Base-by-base conservation (phyloP, 768 basidiomycete genomes). In the Kwoniella mangroviensis region DNA sequence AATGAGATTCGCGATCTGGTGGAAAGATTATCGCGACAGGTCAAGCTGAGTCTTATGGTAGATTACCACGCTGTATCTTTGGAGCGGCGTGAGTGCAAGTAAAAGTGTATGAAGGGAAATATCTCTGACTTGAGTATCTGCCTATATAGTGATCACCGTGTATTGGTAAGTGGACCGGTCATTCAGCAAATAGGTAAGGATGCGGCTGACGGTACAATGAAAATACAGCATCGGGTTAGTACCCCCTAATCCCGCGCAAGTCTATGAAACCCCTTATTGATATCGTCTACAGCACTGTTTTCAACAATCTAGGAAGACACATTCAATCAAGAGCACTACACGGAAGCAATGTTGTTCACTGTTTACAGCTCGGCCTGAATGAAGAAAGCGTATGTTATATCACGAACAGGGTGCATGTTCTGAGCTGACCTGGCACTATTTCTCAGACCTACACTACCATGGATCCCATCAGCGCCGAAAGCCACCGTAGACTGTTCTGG, bases 251-350 rank as follows among this genome's bases (percentile, higher is more conserved):
- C 34, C 10, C 21, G 6, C 12, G n/a, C 58, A 26, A 42, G 12
- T 57, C 13, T 10, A 0, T 13, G 28, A 17, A 9, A 11, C 34
- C 7, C 22, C 58, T 15, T 11, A 42, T 24, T 57, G 17, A 26
- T 12, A 60, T 26, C 9, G 7, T 22, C 15, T 4, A 26, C 40
- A 60, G 58, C 13, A 60, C 58, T 11, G 58, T 60, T 9, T 26
- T 26, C 21, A 60, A 60, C 58, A 60, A 60, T 42, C 41, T 60
- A 9, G 58, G 58, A 19, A 22, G 58, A 12, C 58, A 60, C 22
- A 60, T 60, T 17, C 58, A 60, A 42, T 60, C 58, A 22, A 15
- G 58, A 26, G 58, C 58, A 42, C 42, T 60, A 22, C 58, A 60
- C 41, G 58, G 58, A 17, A 60, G 58, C 41, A 60, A 60, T 43